Percentiles rank a stretch among this genome's conserved stretches.
Evolutionary conservation across 306 rosid genomes (phyloP).

Genomic region (Malus sylvestris): DNA sequence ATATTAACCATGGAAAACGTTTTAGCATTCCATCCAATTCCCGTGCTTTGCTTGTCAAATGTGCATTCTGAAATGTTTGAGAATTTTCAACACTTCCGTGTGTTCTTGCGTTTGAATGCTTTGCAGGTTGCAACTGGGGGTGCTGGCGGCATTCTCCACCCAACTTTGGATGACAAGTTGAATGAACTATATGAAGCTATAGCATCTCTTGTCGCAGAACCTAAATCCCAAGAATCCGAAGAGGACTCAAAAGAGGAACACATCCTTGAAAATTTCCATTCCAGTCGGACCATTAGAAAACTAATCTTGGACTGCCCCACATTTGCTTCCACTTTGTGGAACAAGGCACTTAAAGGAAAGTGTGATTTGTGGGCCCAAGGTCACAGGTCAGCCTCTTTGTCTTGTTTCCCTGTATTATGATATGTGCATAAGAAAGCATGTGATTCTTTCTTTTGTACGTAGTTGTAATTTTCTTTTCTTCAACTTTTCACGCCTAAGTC

Average conservation of each 20-base stretch:
- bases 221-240: constrained; percentile 52
- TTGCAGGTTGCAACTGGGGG: constrained; percentile 74
- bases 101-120: not conserved
- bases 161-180: constrained; percentile 61
- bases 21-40: not conserved
- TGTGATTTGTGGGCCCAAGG: constrained; percentile 70
- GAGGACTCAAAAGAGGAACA: constrained; percentile 57
- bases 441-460: constrained; percentile 10
- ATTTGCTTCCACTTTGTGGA: constrained; percentile 78
- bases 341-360: constrained; percentile 66
- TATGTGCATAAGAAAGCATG: not conserved
- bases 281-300: constrained; percentile 82
- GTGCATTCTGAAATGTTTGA: not conserved
- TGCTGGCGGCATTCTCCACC: constrained; percentile 64
- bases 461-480: not conserved
- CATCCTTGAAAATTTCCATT: constrained; percentile 74
- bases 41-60: not conserved
- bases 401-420: not conserved
- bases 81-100: not conserved
- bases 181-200: constrained; percentile 53
- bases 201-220: constrained; percentile 58
- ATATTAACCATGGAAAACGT: not conserved
- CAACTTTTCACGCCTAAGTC: not conserved
- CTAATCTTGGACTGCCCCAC: constrained; percentile 72
- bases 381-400: constrained; percentile 51